phyloP scores from a whole-genome alignment of 768 basidiomycete genomes.

The Russula ochroleuca region DNA sequence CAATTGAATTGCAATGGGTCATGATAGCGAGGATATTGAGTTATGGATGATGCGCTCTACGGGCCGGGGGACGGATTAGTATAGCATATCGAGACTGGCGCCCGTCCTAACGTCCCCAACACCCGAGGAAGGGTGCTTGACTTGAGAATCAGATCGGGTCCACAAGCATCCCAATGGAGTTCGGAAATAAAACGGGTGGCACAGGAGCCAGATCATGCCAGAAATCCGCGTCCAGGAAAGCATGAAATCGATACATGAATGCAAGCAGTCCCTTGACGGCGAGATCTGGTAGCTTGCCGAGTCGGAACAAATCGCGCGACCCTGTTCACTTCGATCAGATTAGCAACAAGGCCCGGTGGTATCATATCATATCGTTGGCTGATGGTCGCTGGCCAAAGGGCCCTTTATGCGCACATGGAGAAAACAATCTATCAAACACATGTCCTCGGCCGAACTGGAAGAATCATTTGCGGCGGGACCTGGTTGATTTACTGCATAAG shows the following conservation, averaged over 20 bases:
- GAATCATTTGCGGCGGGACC: background rate
- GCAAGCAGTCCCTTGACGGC: background rate
- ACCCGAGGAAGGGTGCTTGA: no score
- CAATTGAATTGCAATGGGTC: background rate
- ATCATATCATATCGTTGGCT: background rate
- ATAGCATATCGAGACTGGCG: background rate
- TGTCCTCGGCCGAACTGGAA: background rate
- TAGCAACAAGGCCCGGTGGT: background rate
- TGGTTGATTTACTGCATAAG: background rate
- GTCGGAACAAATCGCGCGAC: constrained; percentile 12
- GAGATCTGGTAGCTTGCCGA: constrained; percentile 4
- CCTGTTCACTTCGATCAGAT: background rate
- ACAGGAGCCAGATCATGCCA: background rate
- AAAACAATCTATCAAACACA: background rate
- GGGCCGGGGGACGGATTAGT: background rate
- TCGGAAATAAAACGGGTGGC: background rate
- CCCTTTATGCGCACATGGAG: background rate
- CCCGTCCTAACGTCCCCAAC: background rate
- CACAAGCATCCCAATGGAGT: background rate
- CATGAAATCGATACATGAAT: background rate
- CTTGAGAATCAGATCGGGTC: background rate
- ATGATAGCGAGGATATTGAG: background rate
- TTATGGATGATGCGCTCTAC: no score
- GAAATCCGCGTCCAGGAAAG: background rate
- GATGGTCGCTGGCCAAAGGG: background rate